Percentiles rank a stretch among this genome's conserved stretches.
Conservation (phyloP, 2,329 filamentous ascomycete genomes). For the Emericellopsis cladophorae region DNA sequence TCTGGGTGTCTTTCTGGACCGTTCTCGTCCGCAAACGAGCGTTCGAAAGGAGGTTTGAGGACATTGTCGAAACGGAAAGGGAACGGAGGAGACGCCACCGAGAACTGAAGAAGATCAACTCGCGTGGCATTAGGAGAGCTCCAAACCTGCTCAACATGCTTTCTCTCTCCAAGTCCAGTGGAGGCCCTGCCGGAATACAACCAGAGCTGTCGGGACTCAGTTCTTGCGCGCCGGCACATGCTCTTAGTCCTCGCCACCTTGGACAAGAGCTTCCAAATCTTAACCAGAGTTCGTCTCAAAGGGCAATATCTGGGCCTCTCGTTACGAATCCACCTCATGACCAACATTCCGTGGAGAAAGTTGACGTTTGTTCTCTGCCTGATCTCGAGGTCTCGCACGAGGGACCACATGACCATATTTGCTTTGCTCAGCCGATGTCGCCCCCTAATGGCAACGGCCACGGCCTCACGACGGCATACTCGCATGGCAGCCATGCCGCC, state of each 20-base stretch:
- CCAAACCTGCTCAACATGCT: slow-evolving; percentile 2
- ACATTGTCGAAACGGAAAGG: slow-evolving; percentile 30
- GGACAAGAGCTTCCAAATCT: background rate
- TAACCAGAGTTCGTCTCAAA: background rate
- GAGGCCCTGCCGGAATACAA: background rate
- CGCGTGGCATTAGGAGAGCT: slow-evolving; percentile 3
- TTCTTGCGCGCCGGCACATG: background rate
- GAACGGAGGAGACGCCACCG: slow-evolving; percentile 16
- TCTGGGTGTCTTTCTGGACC: slow-evolving; percentile 55
- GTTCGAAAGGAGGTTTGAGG: slow-evolving; percentile 48
- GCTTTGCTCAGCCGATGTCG: slow-evolving; percentile 1
- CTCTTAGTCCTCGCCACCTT: background rate
- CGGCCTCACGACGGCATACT: slow-evolving; percentile 7
- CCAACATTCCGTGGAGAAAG: background rate
- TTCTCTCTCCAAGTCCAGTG: background rate
- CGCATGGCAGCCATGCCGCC: slow-evolving; percentile 4
- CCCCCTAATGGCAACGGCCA: background rate
- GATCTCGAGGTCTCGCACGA: background rate
- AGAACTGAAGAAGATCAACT: slow-evolving; percentile 11
- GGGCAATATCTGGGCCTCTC: background rate
- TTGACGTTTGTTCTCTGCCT: background rate
- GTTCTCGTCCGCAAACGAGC: slow-evolving; percentile 46
- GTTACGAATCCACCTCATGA: background rate
- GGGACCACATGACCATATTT: slow-evolving; percentile 7
- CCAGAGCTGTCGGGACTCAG: background rate